Base-by-base conservation (phyloP, 2,329 filamentous ascomycete genomes). In the Pestalotiopsis sp. region DNA sequence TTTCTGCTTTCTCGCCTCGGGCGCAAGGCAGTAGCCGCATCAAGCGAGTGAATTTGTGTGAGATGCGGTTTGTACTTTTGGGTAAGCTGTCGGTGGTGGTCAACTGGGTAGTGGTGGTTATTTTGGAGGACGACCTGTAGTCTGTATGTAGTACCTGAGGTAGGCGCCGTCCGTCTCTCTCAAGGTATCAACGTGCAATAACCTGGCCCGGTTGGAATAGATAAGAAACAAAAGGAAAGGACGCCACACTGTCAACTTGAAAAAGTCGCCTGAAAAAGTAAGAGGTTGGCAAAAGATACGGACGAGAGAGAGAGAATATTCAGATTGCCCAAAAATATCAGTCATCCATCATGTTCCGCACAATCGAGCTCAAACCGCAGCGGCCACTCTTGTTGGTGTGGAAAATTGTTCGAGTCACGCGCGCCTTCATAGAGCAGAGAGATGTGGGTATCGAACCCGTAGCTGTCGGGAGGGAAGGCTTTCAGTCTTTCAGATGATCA, bases 21-120 rank as follows among this genome's bases (percentile, higher is more conserved):
- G 39, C 61, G 39, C 61, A 64, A 64, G 61, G 61, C 36, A 64
- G 61, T 64, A 64, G 39, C 61, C 61, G 61, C 20, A 39, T 39
- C 61, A 64, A 64, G 61, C 61, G 61, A 45, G 38, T 11, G 45
- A 52, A n/a, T n/a, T 64, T 23, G 39, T 27, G 61, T 49, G 25
- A 62, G 31, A 39, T 27, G 59, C 25, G 38, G 57, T 36, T 13
- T 23, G 23, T 12, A 17, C 57, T 11, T 23, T n/a, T 27, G 20
- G 45, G 45, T 52, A 20, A 9, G 45, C 17, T 52, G 45, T 52
- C 17, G 17, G 17, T n/a, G 45, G 7, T 52, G 20, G 45, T 9
- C 45, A n/a, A 17, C 17, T 20, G 14, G 41, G 14, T 17, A 49
- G 14, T 49, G 45, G 14, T 41, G 45, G 17, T 52, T 6, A 9